Base-by-base conservation (phyloP, 805 yeast species). In the Wickerhamomyces sydowiorum region DNA sequence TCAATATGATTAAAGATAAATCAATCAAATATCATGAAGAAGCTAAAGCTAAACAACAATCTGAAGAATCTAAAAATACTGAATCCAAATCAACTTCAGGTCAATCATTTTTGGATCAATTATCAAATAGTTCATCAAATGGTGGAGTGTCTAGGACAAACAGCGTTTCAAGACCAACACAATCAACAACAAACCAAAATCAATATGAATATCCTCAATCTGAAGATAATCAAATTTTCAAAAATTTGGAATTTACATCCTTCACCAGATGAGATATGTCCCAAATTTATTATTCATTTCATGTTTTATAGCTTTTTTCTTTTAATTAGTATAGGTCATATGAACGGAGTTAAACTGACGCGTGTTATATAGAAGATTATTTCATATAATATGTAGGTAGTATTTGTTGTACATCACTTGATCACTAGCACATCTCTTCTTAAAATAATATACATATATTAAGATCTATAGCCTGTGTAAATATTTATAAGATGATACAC, bases 1-100 rank as follows among this genome's bases (percentile, higher is more conserved):
- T 83, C 35, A 48, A 56, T 32, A 57, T 51, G 36, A 52, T 73
- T 33, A 56, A 60, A 36, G 67, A 62, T 25, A 62, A 66, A 36
- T 56, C 57, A 1, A 7, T 39, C 6, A 47, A 42, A 18, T 36
- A 17, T 13, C 50, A 47, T 22, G 40, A 46, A 8, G 50, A 47
- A n/a, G 2, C 19, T 41, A 31, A 54, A 42, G 27, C 14, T 4
- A n/a, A 22, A 31, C 17, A 38, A 34, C 4, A 40, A 39, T n/a
- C 42, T 10, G 46, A 42, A 10, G 37, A 39, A 13, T 38, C 18
- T 19, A 27, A 30, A 6, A 40, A 40, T 4, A 22, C 18, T 18
- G 50, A 51, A 5, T 42, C 43, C 14, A 47, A 51, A 27, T 38
- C 49, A 5, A 38, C 48, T 4, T 37, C 54, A 1, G 57, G 56